Percentiles rank a stretch among this genome's conserved stretches.
These are phyloP conservation scores for Ceratorhiza oryzae-sativae DNA, from an alignment of 1,284 basidiomycete genomes.

Conservation along the genomic window DNA sequence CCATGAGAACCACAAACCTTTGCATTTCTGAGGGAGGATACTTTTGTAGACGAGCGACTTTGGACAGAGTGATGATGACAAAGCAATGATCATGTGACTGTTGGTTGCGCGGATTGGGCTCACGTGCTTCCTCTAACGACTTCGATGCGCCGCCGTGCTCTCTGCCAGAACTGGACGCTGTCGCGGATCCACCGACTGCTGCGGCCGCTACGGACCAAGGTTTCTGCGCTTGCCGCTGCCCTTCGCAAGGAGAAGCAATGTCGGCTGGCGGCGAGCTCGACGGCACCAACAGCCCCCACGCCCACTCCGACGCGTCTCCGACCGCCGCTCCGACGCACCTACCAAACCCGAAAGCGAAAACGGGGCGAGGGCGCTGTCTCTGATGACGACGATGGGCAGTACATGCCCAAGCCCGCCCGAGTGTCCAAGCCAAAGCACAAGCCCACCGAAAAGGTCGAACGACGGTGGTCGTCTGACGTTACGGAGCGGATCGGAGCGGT, in stretches of 20 bases:
- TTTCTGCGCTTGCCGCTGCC: slow-evolving; percentile 14
- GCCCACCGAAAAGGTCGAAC: background rate
- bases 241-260: slow-evolving; percentile 11
- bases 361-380: background rate
- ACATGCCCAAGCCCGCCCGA: slow-evolving; percentile 1
- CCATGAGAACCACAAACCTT: no score
- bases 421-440: slow-evolving; percentile 6
- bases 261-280: background rate
- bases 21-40: no score
- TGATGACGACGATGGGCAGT: slow-evolving; percentile 18
- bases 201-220: slow-evolving; percentile 22
- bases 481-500: slow-evolving; percentile 11
- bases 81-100: background rate
- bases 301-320: slow-evolving; percentile 21
- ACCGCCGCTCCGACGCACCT: slow-evolving; percentile 26
- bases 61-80: background rate
- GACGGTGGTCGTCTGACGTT: slow-evolving; percentile 18
- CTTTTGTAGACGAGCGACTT: no score
- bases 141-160: slow-evolving; percentile 24
- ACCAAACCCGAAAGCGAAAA: slow-evolving; percentile 24
- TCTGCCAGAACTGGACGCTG: slow-evolving; percentile 20
- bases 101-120: background rate
- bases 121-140: background rate
- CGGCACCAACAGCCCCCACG: slow-evolving; percentile 3
- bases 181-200: slow-evolving; percentile 25